Percentiles rank a stretch among this genome's conserved stretches.
These are phyloP conservation scores for Panicum virgatum DNA, from an alignment of 202 grass and related monocot genomes.

Conservation along the genomic window DNA sequence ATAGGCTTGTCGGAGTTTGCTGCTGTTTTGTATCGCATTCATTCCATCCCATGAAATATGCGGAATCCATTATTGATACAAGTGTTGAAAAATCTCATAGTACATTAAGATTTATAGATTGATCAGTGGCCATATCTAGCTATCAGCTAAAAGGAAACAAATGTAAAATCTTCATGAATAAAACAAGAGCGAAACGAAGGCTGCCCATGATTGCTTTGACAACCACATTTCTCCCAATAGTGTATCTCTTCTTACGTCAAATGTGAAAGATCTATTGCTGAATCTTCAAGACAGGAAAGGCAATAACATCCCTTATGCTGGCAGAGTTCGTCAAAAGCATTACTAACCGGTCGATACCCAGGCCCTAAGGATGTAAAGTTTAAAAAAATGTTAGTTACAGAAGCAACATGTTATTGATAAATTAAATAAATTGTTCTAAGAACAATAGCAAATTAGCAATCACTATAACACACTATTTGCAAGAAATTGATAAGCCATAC, in stretches of 20 bases:
- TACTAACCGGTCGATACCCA: constrained; percentile 88
- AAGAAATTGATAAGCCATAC: constrained; percentile 39
- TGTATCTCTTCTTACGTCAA: constrained; percentile 2
- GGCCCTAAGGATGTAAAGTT: constrained; percentile 50
- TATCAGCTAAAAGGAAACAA: neutral
- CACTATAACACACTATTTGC: neutral
- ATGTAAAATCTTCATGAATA: neutral
- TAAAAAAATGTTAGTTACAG: constrained; percentile 8
- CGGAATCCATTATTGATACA: neutral
- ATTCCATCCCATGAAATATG: neutral
- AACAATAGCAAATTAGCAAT: constrained; percentile 4
- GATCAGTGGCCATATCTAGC: neutral
- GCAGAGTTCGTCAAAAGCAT: constrained; percentile 96
- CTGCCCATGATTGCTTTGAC: neutral
- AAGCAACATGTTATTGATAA: neutral
- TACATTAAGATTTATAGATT: neutral
- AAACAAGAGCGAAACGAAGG: neutral
- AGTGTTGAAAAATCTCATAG: neutral
- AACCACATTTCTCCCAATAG: neutral
- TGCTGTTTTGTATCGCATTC: neutral
- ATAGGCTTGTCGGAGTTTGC: neutral
- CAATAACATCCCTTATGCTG: constrained; percentile 92
- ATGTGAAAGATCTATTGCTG: constrained; percentile 61
- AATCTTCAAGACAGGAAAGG: constrained; percentile 90
- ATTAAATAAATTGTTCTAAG: neutral